phyloP scores from a whole-genome alignment of 805 yeast genomes.

The Babjeviella inositovora region DNA sequence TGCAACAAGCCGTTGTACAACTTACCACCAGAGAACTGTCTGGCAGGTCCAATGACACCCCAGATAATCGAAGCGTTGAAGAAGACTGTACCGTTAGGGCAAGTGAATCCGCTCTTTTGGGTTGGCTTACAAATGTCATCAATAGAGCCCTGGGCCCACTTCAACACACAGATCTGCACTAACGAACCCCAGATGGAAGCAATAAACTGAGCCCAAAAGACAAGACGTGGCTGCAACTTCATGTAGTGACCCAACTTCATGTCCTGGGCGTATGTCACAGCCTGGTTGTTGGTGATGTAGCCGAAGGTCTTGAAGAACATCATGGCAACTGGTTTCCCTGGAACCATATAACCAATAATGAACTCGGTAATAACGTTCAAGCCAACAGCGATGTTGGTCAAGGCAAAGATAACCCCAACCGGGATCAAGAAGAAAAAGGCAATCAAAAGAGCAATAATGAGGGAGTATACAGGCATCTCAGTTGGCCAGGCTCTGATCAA shows the following conservation, averaged over 20 bases:
- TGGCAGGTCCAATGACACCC: slow-evolving; percentile 54
- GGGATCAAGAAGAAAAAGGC: slow-evolving; percentile 43
- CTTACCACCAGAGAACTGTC: slow-evolving; percentile 31
- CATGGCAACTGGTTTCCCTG: slow-evolving; percentile 33
- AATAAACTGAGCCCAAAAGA: slow-evolving; percentile 22
- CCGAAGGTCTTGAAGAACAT: slow-evolving; percentile 30
- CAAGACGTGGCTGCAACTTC: slow-evolving; percentile 20
- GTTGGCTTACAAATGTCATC: slow-evolving; percentile 21
- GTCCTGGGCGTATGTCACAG: slow-evolving; percentile 25
- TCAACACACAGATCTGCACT: slow-evolving; percentile 22
- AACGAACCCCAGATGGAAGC: slow-evolving; percentile 24
- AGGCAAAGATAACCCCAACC: slow-evolving; percentile 41
- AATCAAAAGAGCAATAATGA: slow-evolving; percentile 38
- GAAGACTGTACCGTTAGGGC: slow-evolving; percentile 26
- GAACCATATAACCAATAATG: slow-evolving; percentile 47
- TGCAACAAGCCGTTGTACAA: slow-evolving; percentile 36
- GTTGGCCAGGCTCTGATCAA: slow-evolving; percentile 22
- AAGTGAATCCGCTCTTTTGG: slow-evolving; percentile 28
- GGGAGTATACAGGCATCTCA: slow-evolving; percentile 49
- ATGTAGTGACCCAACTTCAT: slow-evolving; percentile 26
- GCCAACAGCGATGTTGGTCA: slow-evolving; percentile 42
- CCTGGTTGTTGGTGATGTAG: slow-evolving; percentile 29
- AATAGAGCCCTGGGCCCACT: slow-evolving; percentile 20
- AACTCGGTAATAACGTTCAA: slow-evolving; percentile 48
- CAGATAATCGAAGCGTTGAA: slow-evolving; percentile 43